Percentiles rank a stretch among this genome's conserved stretches.
Conservation (phyloP, 306 rosid genomes). For the Chamaecrista fasciculata region DNA sequence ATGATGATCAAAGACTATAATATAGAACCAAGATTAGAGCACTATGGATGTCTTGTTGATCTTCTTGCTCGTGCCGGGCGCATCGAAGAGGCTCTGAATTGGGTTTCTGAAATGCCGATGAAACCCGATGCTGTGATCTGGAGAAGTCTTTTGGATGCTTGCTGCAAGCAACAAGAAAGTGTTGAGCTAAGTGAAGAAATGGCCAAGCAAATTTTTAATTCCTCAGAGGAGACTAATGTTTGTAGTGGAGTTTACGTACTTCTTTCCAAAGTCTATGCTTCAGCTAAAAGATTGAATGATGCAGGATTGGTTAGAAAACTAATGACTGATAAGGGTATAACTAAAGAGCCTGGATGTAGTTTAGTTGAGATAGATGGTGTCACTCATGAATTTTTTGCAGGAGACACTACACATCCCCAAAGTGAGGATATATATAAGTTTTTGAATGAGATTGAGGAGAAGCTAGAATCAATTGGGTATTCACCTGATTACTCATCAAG, state of each 20-base stretch:
- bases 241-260: slow-evolving; percentile 71
- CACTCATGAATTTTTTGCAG: slow-evolving; percentile 74
- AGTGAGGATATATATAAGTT: slow-evolving; percentile 46
- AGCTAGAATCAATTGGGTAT: slow-evolving; percentile 46
- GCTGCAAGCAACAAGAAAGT: slow-evolving; percentile 59
- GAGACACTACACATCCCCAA: slow-evolving; percentile 71
- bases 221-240: slow-evolving; percentile 40
- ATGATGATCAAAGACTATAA: slow-evolving; percentile 54
- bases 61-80: slow-evolving; percentile 65
- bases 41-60: slow-evolving; percentile 84
- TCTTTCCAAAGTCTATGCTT: slow-evolving; percentile 74
- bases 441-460: slow-evolving; percentile 51
- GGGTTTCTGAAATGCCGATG: slow-evolving; percentile 62
- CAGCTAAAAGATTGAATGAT: slow-evolving; percentile 65
- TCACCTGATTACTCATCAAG: slow-evolving; percentile 58
- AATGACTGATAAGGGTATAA: slow-evolving; percentile 60
- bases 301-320: slow-evolving; percentile 67
- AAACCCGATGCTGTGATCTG: slow-evolving; percentile 79
- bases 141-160: slow-evolving; percentile 83
- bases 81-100: slow-evolving; percentile 56
- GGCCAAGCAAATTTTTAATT: slow-evolving; percentile 53
- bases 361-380: slow-evolving; percentile 62
- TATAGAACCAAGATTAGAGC: slow-evolving; percentile 61
- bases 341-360: slow-evolving; percentile 77
- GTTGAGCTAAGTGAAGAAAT: slow-evolving; percentile 71